A percentile compares a stretch with the other conserved stretches of the same genome.
phyloP scores from a whole-genome alignment of 805 yeast species.

The Spathaspora boniae region DNA sequence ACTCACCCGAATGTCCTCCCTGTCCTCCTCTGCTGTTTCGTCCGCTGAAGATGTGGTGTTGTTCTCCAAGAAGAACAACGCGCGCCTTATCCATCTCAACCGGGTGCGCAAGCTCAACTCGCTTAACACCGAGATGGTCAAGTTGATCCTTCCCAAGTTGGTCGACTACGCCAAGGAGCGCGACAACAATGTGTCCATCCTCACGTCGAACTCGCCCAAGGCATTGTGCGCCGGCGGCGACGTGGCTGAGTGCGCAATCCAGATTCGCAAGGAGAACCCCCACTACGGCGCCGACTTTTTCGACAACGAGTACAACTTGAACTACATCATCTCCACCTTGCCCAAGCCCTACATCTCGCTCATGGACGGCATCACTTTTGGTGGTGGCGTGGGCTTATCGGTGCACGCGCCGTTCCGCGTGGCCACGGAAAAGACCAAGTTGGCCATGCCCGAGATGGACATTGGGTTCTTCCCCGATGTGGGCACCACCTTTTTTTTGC shows the following conservation, averaged over 20 bases:
- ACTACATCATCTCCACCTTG: slow-evolving; percentile 77
- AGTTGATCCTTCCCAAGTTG: slow-evolving; percentile 66
- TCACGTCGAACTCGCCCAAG: slow-evolving; percentile 62
- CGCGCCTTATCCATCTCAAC: slow-evolving; percentile 74
- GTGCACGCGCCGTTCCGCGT: slow-evolving; percentile 90
- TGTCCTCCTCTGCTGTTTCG: not conserved
- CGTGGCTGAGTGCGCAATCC: slow-evolving; percentile 72
- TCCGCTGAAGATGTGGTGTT: slow-evolving; percentile 47
- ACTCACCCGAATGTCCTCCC: too few species aligned
- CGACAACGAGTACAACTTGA: slow-evolving; percentile 74
- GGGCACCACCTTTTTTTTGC: slow-evolving; percentile 86
- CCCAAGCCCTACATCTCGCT: slow-evolving; percentile 82
- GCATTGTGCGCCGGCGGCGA: slow-evolving; percentile 97
- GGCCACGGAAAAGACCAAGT: slow-evolving; percentile 85
- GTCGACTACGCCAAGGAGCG: slow-evolving; percentile 72
- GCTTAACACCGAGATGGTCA: slow-evolving; percentile 70
- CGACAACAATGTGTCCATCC: slow-evolving; percentile 59
- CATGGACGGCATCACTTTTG: slow-evolving; percentile 94
- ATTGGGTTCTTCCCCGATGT: slow-evolving; percentile 97
- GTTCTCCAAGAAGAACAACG: slow-evolving; percentile 57
- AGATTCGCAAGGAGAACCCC: slow-evolving; percentile 47
- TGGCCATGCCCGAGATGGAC: slow-evolving; percentile 98
- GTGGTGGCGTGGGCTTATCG: slow-evolving; percentile 93
- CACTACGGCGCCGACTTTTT: slow-evolving; percentile 62
- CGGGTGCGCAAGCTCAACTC: slow-evolving; percentile 85